Conservation (phyloP, 495 filamentous ascomycete species). For the Saxophila tyrrhenica region DNA sequence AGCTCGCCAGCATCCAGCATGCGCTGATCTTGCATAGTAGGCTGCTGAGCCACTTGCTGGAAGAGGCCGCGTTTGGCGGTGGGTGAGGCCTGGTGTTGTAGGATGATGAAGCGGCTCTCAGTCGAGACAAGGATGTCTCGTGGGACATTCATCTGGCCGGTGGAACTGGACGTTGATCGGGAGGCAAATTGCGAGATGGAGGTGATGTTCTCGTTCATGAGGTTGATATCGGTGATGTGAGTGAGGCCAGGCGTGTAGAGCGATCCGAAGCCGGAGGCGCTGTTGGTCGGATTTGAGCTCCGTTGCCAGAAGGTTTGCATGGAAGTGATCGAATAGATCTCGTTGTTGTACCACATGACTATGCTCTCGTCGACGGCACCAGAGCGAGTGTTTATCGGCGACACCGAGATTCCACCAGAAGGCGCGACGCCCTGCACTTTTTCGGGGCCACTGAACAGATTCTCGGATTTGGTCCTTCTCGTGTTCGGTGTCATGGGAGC, state of each 20-base stretch:
- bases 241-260: slow-evolving; percentile 23
- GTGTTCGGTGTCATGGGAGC: slow-evolving; percentile 81
- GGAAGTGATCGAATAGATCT: slow-evolving; percentile 28
- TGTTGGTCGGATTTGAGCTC: slow-evolving; percentile 13
- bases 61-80: neutral
- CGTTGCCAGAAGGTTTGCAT: slow-evolving; percentile 29
- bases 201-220: slow-evolving; percentile 22
- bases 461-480: slow-evolving; percentile 46
- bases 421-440: slow-evolving; percentile 29
- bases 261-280: slow-evolving; percentile 14
- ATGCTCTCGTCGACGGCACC: slow-evolving; percentile 29
- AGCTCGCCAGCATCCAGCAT: slow-evolving; percentile 27
- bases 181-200: slow-evolving; percentile 22
- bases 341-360: slow-evolving; percentile 30
- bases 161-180: neutral
- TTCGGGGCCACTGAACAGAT: slow-evolving; percentile 38
- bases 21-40: slow-evolving; percentile 20
- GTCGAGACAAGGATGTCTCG: slow-evolving; percentile 22
- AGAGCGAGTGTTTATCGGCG: slow-evolving; percentile 9
- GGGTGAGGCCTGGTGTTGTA: slow-evolving; percentile 11
- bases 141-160: slow-evolving; percentile 20
- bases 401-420: slow-evolving; percentile 57
- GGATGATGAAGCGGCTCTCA: slow-evolving; percentile 29
- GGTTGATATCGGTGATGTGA: slow-evolving; percentile 20
- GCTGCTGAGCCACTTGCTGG: neutral